A percentile compares a stretch with the other conserved stretches of the same genome.
phyloP scores from a whole-genome alignment of 192 early-diverging fungal species.

The Backusella circina region DNA sequence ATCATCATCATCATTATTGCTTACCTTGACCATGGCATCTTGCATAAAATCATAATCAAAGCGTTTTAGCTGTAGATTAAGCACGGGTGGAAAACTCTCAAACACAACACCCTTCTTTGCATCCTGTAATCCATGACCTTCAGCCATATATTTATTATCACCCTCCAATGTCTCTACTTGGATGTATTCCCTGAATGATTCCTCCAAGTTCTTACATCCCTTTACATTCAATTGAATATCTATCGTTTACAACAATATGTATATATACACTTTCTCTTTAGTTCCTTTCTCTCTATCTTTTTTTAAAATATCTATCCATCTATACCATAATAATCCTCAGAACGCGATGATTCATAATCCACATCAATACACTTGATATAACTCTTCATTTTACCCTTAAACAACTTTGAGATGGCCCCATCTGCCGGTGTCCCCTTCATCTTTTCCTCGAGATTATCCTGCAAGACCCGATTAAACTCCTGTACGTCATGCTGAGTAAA shows the following conservation, averaged over 20 bases:
- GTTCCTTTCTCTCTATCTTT: too few species aligned
- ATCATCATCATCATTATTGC: not conserved
- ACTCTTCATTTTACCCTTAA: conserved; percentile 97
- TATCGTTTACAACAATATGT: conserved; percentile 21
- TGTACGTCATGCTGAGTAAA: conserved; percentile 99
- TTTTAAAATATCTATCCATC: too few species aligned
- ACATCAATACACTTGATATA: conserved; percentile 96
- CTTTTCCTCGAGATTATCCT: conserved; percentile 95
- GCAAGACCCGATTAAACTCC: conserved; percentile 95
- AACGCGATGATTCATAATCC: conserved; percentile 90
- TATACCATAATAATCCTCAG: conserved; percentile 92
- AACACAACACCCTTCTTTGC: conserved; percentile 97
- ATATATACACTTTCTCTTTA: not conserved
- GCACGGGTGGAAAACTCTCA: conserved; percentile 85
- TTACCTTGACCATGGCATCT: conserved; percentile 87
- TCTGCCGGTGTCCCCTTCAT: conserved; percentile 96
- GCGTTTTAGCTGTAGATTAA: conserved; percentile 94
- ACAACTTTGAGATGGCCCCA: conserved; percentile 86
- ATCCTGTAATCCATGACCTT: conserved; percentile 91
- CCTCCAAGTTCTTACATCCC: conserved; percentile 79
- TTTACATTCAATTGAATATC: conserved; percentile 98
- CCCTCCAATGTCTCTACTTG: conserved; percentile 91
- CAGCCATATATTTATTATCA: conserved; percentile 94
- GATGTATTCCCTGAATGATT: conserved; percentile 90
- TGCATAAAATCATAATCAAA: conserved; percentile 96